Evolutionary conservation across 2,329 filamentous ascomycete species (phyloP).

Genomic region (Magnaporthiopsis poae): DNA sequence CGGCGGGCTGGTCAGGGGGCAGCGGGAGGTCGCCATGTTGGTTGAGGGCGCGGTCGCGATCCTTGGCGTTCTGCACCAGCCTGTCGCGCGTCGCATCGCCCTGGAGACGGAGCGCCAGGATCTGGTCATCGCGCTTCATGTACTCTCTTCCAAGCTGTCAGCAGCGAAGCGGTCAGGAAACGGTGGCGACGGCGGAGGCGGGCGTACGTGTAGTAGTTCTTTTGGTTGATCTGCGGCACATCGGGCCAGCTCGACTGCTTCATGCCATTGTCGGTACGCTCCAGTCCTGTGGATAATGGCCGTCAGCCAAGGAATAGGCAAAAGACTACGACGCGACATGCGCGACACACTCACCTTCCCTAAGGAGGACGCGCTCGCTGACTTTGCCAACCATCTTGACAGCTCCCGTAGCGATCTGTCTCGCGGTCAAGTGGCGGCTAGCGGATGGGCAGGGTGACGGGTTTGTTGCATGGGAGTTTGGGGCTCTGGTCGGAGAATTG

Average conservation of each 20-base stretch:
- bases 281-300: constrained; percentile 54
- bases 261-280: constrained; percentile 97
- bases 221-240: constrained; percentile 90
- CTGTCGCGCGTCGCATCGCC: constrained; percentile 76
- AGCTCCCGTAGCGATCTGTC: not conserved
- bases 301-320: not conserved
- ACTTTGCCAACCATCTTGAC: constrained; percentile 52
- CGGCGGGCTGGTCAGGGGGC: constrained; percentile 48
- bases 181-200: not conserved
- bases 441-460: not conserved
- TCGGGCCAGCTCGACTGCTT: constrained; percentile 90
- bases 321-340: not conserved
- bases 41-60: constrained; percentile 75
- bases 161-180: constrained; percentile 6
- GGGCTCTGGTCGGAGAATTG: not conserved
- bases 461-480: not conserved
- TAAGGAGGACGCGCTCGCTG: constrained; percentile 53
- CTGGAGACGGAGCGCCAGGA: constrained; percentile 77
- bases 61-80: constrained; percentile 76
- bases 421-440: not conserved
- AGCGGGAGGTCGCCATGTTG: constrained; percentile 59
- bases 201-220: constrained; percentile 94
- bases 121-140: constrained; percentile 94
- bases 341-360: constrained; percentile 43
- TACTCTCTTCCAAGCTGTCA: constrained; percentile 59